A percentile compares a stretch with the other conserved stretches of the same genome.
Conservation (phyloP, 2,329 filamentous ascomycete genomes). For the Trichoderma pleuroti region DNA sequence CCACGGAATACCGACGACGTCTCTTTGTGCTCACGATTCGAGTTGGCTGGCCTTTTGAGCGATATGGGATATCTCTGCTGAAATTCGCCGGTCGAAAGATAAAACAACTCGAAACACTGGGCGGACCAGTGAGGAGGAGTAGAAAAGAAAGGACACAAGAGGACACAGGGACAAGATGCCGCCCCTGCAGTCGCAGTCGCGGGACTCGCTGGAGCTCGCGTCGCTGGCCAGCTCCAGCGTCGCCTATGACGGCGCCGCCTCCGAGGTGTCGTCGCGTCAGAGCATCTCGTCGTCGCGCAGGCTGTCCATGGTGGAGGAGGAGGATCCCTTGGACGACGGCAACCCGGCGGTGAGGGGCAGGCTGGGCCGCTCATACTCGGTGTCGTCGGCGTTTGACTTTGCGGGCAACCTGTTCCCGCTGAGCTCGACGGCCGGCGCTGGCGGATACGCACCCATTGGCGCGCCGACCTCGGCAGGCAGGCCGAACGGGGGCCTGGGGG, state of each 20-base stretch:
- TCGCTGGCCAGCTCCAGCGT: constrained; percentile 82
- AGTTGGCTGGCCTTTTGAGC: background rate
- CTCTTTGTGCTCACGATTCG: background rate
- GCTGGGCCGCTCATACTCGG: constrained; percentile 71
- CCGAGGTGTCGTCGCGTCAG: constrained; percentile 70
- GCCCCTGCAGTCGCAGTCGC: constrained; percentile 50
- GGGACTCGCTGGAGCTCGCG: constrained; percentile 94
- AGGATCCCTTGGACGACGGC: constrained; percentile 67
- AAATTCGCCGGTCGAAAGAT: constrained; percentile 16
- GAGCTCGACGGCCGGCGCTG: constrained; percentile 68
- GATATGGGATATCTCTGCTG: constrained; percentile 30
- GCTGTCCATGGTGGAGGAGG: constrained; percentile 75
- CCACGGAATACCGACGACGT: background rate
- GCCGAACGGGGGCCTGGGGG: constrained; percentile 54
- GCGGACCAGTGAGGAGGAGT: background rate
- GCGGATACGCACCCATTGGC: constrained; percentile 81
- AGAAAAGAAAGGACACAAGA: background rate
- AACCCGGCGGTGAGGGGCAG: constrained; percentile 46
- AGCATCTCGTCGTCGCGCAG: constrained; percentile 89
- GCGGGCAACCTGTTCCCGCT: constrained; percentile 89
- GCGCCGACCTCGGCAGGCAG: constrained; percentile 59
- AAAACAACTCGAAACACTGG: background rate
- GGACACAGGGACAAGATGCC: constrained; percentile 26
- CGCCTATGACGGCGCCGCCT: constrained; percentile 50
- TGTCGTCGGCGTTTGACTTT: constrained; percentile 93